Evolutionary conservation across 2,329 filamentous ascomycete genomes (phyloP).

Genomic region (Didymella exigua): DNA sequence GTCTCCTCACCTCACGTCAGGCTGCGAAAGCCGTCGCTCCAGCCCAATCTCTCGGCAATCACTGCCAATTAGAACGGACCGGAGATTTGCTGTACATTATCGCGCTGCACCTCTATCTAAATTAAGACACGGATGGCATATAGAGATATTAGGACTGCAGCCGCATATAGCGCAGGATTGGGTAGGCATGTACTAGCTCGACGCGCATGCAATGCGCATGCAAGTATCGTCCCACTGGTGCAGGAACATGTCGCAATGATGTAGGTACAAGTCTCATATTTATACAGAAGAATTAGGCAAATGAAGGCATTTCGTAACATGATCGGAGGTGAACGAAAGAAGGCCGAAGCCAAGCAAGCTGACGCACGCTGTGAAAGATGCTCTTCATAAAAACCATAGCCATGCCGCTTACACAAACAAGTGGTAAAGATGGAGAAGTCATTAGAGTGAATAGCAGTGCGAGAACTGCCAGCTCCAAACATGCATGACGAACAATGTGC

Average conservation of each 20-base stretch:
- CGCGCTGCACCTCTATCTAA: background rate
- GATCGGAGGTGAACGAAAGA: background rate
- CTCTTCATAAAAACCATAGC: background rate
- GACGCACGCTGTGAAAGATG: conserved; percentile 2
- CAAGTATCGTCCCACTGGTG: background rate
- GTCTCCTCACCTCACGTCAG: background rate
- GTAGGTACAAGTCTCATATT: conserved; percentile 3
- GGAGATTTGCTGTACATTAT: background rate
- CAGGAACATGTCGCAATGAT: background rate
- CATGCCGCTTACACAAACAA: background rate
- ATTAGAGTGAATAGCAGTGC: background rate
- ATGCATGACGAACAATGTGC: background rate
- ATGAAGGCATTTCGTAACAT: background rate
- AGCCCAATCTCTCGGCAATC: background rate
- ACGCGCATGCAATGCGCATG: background rate
- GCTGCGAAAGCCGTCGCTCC: background rate
- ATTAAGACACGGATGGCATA: background rate
- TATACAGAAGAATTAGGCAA: background rate
- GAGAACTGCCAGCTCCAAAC: background rate
- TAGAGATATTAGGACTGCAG: background rate
- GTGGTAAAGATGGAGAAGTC: background rate
- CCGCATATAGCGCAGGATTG: background rate
- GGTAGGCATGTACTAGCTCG: background rate
- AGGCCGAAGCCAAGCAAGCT: background rate
- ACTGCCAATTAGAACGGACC: background rate